Percentiles rank a stretch among this genome's conserved stretches.
These are phyloP conservation scores for Kodamaea lidongshanica DNA, from an alignment of 805 yeast genomes.

Conservation along the genomic window DNA sequence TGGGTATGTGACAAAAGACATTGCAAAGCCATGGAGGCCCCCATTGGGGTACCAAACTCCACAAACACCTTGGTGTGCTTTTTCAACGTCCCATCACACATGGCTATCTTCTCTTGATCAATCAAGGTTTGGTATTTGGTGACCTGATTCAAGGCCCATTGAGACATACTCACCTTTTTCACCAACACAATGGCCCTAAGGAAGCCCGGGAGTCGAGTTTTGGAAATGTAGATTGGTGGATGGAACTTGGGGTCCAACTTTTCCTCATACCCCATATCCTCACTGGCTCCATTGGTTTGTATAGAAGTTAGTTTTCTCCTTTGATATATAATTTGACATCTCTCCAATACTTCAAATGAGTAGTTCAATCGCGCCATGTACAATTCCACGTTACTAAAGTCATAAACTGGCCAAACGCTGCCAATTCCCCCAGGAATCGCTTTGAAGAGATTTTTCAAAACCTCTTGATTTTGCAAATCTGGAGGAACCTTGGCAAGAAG, in stretches of 20 bases:
- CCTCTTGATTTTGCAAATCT: slow-evolving; percentile 18
- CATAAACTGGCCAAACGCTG: slow-evolving; percentile 53
- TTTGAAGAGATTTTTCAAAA: slow-evolving; percentile 24
- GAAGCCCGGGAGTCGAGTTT: slow-evolving; percentile 24
- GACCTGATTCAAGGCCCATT: slow-evolving; percentile 25
- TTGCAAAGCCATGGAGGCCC: slow-evolving; percentile 63
- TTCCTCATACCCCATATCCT: neutral
- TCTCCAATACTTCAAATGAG: slow-evolving; percentile 25
- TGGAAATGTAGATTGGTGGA: slow-evolving; percentile 31
- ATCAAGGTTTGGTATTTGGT: slow-evolving; percentile 11
- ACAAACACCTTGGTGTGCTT: slow-evolving; percentile 49
- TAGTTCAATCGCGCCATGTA: slow-evolving; percentile 19
- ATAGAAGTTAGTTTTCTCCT: neutral
- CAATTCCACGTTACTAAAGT: slow-evolving; percentile 16
- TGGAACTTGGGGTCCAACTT: slow-evolving; percentile 16
- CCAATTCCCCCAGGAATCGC: slow-evolving; percentile 50
- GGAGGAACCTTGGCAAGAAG: slow-evolving; percentile 45
- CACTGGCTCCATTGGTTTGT: slow-evolving; percentile 1
- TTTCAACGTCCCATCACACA: slow-evolving; percentile 15
- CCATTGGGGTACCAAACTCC: slow-evolving; percentile 49
- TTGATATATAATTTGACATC: slow-evolving; percentile 15
- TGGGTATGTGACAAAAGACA: slow-evolving; percentile 40
- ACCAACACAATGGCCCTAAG: slow-evolving; percentile 20
- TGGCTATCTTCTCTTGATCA: slow-evolving; percentile 15
- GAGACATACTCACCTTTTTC: slow-evolving; percentile 15